Percentiles rank a stretch among this genome's conserved stretches.
These are phyloP conservation scores for Geotrichum europaeum DNA, from an alignment of 1,139 yeast species.

Conservation along the genomic window DNA sequence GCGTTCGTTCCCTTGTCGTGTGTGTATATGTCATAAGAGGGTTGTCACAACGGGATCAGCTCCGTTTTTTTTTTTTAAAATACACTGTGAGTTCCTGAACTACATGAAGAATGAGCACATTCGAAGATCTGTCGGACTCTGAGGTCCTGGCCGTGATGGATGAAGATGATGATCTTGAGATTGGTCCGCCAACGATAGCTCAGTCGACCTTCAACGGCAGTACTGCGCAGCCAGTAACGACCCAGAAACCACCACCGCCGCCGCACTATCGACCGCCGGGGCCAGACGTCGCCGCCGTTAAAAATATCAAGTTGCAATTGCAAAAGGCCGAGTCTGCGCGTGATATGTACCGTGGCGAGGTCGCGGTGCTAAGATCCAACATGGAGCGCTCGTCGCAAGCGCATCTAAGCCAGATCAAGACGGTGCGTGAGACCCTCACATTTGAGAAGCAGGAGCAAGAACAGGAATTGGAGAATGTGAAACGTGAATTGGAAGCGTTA, in stretches of 20 bases:
- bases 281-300: not conserved
- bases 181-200: not conserved
- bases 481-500: conserved; percentile 46
- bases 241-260: not conserved
- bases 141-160: conserved; percentile 19
- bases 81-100: no score
- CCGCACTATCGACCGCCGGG: not conserved
- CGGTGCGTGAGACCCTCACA: conserved; percentile 35
- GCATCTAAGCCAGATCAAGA: conserved; percentile 25
- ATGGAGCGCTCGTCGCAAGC: conserved; percentile 45
- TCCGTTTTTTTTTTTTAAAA: no score
- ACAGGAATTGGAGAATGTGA: conserved; percentile 41
- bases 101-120: conserved; percentile 8
- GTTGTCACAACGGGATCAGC: not conserved
- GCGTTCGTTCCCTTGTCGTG: not conserved
- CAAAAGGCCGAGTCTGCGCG: conserved; percentile 14
- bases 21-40: no score
- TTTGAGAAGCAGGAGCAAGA: conserved; percentile 42
- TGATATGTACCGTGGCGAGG: conserved; percentile 48
- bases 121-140: conserved; percentile 27
- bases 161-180: conserved; percentile 1
- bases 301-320: conserved; percentile 16
- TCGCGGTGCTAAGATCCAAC: conserved; percentile 66
- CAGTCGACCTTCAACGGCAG: not conserved
- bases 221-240: not conserved